These are phyloP conservation scores for Suillus subalutaceus DNA, from an alignment of 768 basidiomycete species.

Conservation along the genomic window DNA sequence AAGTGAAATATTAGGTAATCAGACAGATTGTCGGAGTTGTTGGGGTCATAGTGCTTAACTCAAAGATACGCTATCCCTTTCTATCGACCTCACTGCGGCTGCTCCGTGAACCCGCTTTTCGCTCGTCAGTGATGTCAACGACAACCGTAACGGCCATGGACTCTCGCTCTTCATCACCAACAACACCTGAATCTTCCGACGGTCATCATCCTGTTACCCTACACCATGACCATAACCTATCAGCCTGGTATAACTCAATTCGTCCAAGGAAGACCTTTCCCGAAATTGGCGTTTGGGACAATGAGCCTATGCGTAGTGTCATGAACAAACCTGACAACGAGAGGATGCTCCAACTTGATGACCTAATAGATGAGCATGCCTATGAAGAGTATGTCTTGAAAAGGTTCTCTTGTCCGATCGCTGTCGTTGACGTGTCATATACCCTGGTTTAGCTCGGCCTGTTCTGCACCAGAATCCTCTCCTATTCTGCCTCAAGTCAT, in stretches of 20 bases:
- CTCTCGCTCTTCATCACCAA: constrained; percentile 75
- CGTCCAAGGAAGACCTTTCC: constrained; percentile 44
- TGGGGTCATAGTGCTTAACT: constrained; percentile 17
- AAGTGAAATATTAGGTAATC: constrained; percentile 27
- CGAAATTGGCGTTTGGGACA: constrained; percentile 46
- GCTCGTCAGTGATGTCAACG: constrained; percentile 51
- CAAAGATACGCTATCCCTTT: constrained; percentile 6
- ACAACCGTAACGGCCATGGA: constrained; percentile 52
- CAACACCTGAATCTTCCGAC: constrained; percentile 68
- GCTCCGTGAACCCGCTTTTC: constrained; percentile 14
- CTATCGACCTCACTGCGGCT: constrained; percentile 10
- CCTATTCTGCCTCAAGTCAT: constrained; percentile 15
- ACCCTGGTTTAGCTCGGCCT: constrained; percentile 20
- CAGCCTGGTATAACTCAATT: constrained; percentile 61
- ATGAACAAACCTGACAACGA: constrained; percentile 52
- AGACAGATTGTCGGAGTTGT: constrained; percentile 8
- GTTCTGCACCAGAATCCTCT: constrained; percentile 23
- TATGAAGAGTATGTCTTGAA: constrained; percentile 68
- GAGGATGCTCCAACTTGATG: constrained; percentile 67
- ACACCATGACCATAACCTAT: constrained; percentile 51
- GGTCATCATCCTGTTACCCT: constrained; percentile 51
- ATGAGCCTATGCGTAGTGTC: constrained; percentile 40
- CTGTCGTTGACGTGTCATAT: constrained; percentile 13
- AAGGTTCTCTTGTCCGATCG: constrained; percentile 14
- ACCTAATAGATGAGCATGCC: constrained; percentile 72